Evolutionary conservation across 768 basidiomycete genomes (phyloP).

Genomic region (Neoboletus brunneissimus): DNA sequence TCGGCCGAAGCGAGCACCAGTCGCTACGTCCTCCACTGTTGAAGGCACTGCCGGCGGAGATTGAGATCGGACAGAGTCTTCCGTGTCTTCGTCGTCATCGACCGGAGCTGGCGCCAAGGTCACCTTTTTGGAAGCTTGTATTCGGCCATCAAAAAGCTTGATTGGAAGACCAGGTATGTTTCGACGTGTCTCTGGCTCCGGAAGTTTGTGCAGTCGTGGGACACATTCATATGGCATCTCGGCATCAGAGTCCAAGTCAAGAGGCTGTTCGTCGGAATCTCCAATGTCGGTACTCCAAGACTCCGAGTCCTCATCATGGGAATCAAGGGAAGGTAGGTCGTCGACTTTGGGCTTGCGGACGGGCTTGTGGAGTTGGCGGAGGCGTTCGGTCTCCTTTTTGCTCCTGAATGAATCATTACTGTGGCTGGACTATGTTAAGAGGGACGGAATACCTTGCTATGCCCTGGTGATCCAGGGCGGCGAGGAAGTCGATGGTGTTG

Average conservation of each 20-base stretch:
- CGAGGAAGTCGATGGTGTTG: constrained; percentile 62
- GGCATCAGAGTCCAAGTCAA: constrained; percentile 45
- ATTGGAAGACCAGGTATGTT: constrained; percentile 73
- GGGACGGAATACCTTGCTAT: constrained; percentile 63
- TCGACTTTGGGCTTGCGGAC: constrained; percentile 44
- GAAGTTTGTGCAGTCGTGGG: constrained; percentile 50
- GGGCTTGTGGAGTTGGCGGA: constrained; percentile 67
- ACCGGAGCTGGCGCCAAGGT: constrained; percentile 17
- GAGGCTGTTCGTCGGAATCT: constrained; percentile 9
- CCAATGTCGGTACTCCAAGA: constrained; percentile 44
- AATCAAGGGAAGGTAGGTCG: constrained; percentile 68
- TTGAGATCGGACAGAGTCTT: constrained; percentile 36
- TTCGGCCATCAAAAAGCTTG: constrained; percentile 77
- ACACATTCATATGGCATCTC: constrained; percentile 75
- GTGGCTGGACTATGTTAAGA: background rate
- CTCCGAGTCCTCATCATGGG: constrained; percentile 59
- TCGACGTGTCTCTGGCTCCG: constrained; percentile 46
- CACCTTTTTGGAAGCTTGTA: constrained; percentile 54
- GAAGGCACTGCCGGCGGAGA: constrained; percentile 24
- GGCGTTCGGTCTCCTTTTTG: constrained; percentile 74
- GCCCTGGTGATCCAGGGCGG: constrained; percentile 69
- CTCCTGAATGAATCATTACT: constrained; percentile 50
- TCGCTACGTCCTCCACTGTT: constrained; percentile 67
- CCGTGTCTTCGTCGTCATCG: constrained; percentile 32
- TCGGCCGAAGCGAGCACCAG: constrained; percentile 86